A percentile compares a stretch with the other conserved stretches of the same genome.
Evolutionary conservation across 805 yeast species (phyloP).

Genomic region (Teunomyces stri): DNA sequence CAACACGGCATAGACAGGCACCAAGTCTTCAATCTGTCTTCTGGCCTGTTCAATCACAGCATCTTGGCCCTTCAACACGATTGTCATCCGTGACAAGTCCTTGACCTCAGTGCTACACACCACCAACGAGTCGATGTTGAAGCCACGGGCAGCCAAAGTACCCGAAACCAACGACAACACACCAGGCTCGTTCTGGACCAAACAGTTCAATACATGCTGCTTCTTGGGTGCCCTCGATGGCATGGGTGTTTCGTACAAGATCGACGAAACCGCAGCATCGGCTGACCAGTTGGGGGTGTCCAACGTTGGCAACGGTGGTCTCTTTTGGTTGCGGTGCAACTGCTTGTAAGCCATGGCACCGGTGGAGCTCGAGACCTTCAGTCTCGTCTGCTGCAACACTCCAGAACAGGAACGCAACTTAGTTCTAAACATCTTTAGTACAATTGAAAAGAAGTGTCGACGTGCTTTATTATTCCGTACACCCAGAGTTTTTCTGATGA

Average conservation of each 20-base stretch:
- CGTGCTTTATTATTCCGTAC: constrained; percentile 2
- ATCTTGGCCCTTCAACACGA: constrained; percentile 90
- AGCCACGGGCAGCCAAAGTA: constrained; percentile 95
- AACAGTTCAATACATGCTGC: constrained; percentile 91
- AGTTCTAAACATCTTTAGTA: not conserved
- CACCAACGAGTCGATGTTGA: constrained; percentile 95
- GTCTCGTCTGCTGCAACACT: not conserved
- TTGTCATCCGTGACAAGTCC: constrained; percentile 95
- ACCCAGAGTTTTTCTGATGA: constrained; percentile 1
- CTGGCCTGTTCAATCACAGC: constrained; percentile 97
- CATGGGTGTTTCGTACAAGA: constrained; percentile 85
- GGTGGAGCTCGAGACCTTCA: constrained; percentile 58
- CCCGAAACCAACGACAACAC: constrained; percentile 91
- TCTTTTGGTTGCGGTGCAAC: constrained; percentile 77
- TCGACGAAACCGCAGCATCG: constrained; percentile 94
- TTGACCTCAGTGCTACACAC: constrained; percentile 96
- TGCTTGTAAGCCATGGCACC: constrained; percentile 94
- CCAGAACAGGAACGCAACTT: not conserved
- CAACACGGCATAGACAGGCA: constrained; percentile 96
- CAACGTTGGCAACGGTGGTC: constrained; percentile 89
- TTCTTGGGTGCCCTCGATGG: constrained; percentile 61
- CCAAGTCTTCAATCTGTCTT: constrained; percentile 95
- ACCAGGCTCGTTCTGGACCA: constrained; percentile 99
- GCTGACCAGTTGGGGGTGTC: constrained; percentile 95
- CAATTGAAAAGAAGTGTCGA: not conserved